A percentile compares a stretch with the other conserved stretches of the same genome.
Evolutionary conservation across 1,284 basidiomycete species (phyloP).

Genomic region (Moesziomyces globuligerus): DNA sequence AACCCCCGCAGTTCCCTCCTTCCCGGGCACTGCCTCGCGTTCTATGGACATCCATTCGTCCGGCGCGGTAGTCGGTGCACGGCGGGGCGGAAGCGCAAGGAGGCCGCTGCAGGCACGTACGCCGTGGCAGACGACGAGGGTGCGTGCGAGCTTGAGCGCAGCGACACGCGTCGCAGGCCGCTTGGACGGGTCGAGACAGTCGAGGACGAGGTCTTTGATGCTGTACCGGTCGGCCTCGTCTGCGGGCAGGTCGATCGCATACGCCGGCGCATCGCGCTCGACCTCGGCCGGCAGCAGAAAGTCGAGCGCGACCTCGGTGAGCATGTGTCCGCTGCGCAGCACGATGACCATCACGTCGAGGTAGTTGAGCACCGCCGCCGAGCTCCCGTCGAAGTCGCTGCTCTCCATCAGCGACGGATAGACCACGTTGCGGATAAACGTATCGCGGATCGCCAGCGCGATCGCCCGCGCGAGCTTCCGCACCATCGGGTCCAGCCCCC

Average conservation of each 20-base stretch:
- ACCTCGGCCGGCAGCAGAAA: slow-evolving; percentile 32
- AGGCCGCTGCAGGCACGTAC: slow-evolving; percentile 36
- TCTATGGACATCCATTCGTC: slow-evolving; percentile 20
- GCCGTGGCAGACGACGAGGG: slow-evolving; percentile 50
- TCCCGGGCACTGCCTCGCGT: not conserved
- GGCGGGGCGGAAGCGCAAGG: slow-evolving; percentile 27
- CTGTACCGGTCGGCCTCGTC: slow-evolving; percentile 45
- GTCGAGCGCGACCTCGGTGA: slow-evolving; percentile 54
- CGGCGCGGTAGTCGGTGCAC: not conserved
- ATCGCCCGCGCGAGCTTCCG: slow-evolving; percentile 43
- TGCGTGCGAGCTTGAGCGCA: slow-evolving; percentile 49
- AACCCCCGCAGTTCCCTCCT: slow-evolving; percentile 1
- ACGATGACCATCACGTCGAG: slow-evolving; percentile 73
- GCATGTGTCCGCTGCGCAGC: slow-evolving; percentile 48
- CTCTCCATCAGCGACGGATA: slow-evolving; percentile 94
- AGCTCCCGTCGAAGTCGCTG: slow-evolving; percentile 89
- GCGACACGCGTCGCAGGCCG: slow-evolving; percentile 32
- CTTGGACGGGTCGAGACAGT: slow-evolving; percentile 33
- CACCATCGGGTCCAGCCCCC: slow-evolving; percentile 30
- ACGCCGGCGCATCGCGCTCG: not conserved
- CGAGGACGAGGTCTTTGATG: slow-evolving; percentile 56
- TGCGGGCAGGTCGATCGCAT: slow-evolving; percentile 19
- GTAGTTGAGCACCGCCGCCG: slow-evolving; percentile 96
- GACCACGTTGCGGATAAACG: slow-evolving; percentile 90
- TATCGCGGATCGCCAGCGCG: slow-evolving; percentile 76